Percentiles rank a stretch among this genome's conserved stretches.
Conservation (phyloP, 129 eudicot genomes). For the Sambucus nigra region DNA sequence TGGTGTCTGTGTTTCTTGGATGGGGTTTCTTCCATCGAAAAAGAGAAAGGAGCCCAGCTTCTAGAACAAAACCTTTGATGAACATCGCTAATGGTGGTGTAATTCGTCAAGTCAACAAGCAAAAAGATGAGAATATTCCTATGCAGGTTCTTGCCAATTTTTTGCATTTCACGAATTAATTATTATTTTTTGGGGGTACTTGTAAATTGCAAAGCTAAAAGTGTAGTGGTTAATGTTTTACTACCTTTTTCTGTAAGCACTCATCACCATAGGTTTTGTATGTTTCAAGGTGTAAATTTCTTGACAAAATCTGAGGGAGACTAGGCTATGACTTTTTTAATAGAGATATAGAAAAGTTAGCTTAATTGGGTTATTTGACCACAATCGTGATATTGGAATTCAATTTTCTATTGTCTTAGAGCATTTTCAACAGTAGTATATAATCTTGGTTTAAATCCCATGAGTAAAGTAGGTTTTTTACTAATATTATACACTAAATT, state of each 20-base stretch:
- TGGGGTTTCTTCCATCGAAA: constrained; percentile 75
- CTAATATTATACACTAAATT: too few species aligned
- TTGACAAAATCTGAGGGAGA: background rate
- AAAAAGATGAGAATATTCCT: constrained; percentile 58
- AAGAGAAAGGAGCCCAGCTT: constrained; percentile 34
- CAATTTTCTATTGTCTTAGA: too few species aligned
- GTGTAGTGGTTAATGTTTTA: background rate
- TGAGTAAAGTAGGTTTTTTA: too few species aligned
- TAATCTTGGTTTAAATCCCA: too few species aligned
- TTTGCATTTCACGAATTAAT: background rate
- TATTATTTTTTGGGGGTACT: background rate
- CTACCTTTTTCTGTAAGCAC: too few species aligned
- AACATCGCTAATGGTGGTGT: constrained; percentile 45
- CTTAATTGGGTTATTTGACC: too few species aligned
- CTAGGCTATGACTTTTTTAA: background rate
- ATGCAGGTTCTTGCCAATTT: constrained; percentile 48
- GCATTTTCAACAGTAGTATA: too few species aligned
- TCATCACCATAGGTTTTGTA: background rate
- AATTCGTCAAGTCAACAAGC: constrained; percentile 38
- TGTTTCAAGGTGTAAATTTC: too few species aligned
- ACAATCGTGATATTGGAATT: too few species aligned
- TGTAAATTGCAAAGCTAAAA: background rate
- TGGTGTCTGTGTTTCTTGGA: constrained; percentile 77
- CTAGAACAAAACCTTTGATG: constrained; percentile 49
- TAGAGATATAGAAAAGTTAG: too few species aligned